A percentile compares a stretch with the other conserved stretches of the same genome.
phyloP scores from a whole-genome alignment of 345 rosid species.

The Hypericum androsaemum region DNA sequence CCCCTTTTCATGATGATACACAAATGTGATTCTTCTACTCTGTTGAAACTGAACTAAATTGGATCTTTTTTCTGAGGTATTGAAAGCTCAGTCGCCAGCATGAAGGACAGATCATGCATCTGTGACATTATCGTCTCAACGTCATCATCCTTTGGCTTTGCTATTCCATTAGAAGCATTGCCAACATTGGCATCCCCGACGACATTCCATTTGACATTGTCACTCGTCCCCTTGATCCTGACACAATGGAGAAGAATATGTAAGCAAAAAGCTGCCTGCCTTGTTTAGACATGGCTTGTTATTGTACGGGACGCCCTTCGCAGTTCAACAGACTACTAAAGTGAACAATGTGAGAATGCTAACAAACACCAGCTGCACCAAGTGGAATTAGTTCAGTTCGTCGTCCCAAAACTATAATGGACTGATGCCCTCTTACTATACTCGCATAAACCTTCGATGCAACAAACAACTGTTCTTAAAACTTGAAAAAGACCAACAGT shows the following conservation, averaged over 20 bases:
- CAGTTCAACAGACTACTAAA: background rate
- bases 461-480: too few species aligned
- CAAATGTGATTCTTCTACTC: conserved; percentile 1
- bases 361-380: too few species aligned
- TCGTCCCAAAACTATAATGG: too few species aligned
- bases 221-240: conserved; percentile 26
- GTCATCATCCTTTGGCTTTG: conserved; percentile 25
- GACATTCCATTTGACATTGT: conserved; percentile 16
- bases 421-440: too few species aligned
- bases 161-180: conserved; percentile 9
- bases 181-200: conserved; percentile 12
- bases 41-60: conserved; percentile 9
- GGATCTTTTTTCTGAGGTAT: conserved; percentile 29
- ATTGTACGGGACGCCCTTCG: background rate
- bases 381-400: too few species aligned
- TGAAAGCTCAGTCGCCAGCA: conserved; percentile 57
- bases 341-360: too few species aligned
- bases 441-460: too few species aligned
- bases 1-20: too few species aligned
- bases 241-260: conserved; percentile 12
- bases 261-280: background rate
- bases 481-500: too few species aligned
- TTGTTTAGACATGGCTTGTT: background rate
- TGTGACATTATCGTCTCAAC: conserved; percentile 50
- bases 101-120: conserved; percentile 89